Evolutionary conservation across 176 grass and related monocot genomes (phyloP).

Genomic region (Coix lacrymajobi): DNA sequence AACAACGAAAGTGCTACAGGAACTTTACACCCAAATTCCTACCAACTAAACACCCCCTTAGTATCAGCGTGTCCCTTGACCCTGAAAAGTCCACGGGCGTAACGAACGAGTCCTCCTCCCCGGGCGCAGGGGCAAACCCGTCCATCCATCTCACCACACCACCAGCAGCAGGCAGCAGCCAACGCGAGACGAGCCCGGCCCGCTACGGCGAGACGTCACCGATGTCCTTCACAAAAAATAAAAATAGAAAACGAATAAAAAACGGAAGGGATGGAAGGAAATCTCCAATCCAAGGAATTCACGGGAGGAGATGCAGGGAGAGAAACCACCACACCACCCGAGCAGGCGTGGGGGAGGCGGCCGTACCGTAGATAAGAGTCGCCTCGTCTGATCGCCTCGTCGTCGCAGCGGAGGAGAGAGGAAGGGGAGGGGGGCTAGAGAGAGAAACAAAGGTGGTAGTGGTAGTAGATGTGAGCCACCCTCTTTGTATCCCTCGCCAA

Average conservation of each 20-base stretch:
- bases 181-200: background rate
- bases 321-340: background rate
- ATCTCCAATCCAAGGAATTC: conserved; percentile 19
- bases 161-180: conserved; percentile 12
- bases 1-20: too few relatives aligned
- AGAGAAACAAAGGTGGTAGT: conserved; percentile 56
- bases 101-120: background rate
- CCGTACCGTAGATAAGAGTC: background rate
- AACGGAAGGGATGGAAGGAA: background rate
- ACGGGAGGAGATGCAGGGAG: conserved; percentile 30
- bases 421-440: background rate
- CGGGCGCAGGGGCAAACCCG: background rate
- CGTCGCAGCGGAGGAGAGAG: background rate
- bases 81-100: conserved; percentile 8
- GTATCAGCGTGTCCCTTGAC: background rate
- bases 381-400: conserved; percentile 10
- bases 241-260: background rate
- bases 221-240: conserved; percentile 44
- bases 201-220: conserved; percentile 27
- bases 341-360: background rate
- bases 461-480: conserved; percentile 64
- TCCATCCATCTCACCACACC: background rate
- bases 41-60: too few relatives aligned
- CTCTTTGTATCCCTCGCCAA: conserved; percentile 67
- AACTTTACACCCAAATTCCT: too few relatives aligned